Conservation (phyloP, 2,329 filamentous ascomycete genomes). For the Pseudogymnoascus sp. region DNA sequence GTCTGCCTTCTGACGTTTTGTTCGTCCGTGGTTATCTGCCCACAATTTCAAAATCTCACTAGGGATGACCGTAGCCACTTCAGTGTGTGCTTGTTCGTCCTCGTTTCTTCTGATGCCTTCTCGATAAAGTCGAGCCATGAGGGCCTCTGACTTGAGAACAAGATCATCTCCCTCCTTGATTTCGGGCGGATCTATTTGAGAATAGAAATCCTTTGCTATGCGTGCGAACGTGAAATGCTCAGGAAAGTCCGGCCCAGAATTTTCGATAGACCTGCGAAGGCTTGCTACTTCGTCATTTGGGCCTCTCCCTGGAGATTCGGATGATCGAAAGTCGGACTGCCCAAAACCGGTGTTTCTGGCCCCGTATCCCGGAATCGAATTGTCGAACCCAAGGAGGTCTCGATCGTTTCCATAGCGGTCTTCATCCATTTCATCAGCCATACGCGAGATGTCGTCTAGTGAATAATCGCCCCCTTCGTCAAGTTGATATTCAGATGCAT, state of each 20-base stretch:
- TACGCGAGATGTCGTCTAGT: not conserved
- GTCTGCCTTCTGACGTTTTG: constrained; percentile 41
- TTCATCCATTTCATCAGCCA: constrained; percentile 9
- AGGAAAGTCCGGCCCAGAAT: not conserved
- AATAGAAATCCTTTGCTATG: constrained; percentile 65
- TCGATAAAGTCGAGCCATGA: constrained; percentile 59
- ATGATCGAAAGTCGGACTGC: not conserved
- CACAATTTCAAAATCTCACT: constrained; percentile 47
- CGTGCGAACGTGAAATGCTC: constrained; percentile 52
- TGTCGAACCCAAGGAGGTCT: not conserved
- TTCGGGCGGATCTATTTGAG: constrained; percentile 47
- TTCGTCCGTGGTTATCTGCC: constrained; percentile 41
- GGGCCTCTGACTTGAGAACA: constrained; percentile 67
- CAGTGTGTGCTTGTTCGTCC: constrained; percentile 48
- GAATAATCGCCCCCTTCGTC: constrained; percentile 2
- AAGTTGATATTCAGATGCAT: constrained; percentile 14
- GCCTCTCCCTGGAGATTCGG: not conserved
- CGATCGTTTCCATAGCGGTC: not conserved
- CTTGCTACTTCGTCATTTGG: not conserved
- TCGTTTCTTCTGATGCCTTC: constrained; percentile 51
- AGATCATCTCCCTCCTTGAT: constrained; percentile 64
- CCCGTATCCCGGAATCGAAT: not conserved
- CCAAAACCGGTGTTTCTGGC: not conserved
- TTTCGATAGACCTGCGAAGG: not conserved
- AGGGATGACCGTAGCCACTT: constrained; percentile 47